Conservation (phyloP, 2,329 filamentous ascomycete species). For the Westerdykella ornata region DNA sequence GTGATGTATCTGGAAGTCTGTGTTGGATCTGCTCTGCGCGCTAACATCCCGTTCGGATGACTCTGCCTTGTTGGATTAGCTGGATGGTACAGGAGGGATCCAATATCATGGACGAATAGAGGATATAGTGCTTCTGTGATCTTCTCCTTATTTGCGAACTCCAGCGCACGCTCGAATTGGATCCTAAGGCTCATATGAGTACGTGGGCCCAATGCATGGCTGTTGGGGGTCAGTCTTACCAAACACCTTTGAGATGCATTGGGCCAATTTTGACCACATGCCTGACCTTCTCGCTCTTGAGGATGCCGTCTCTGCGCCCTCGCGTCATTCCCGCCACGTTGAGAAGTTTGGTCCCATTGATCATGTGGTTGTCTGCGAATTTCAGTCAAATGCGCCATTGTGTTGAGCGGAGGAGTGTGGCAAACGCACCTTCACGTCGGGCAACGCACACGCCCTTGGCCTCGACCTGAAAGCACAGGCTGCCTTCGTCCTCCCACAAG, state of each 20-base stretch:
- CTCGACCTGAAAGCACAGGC: constrained; percentile 95
- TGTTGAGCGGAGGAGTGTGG: background rate
- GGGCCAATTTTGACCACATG: constrained; percentile 98
- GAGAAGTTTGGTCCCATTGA: constrained; percentile 93
- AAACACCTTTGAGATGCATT: constrained; percentile 86
- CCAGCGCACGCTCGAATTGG: constrained; percentile 91
- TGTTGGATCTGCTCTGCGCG: constrained; percentile 33
- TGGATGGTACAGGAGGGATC: constrained; percentile 86
- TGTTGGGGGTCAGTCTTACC: constrained; percentile 13
- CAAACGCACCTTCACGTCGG: constrained; percentile 68
- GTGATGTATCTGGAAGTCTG: constrained; percentile 51
- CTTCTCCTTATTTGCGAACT: constrained; percentile 99
- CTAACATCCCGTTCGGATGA: constrained; percentile 50
- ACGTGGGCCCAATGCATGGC: background rate
- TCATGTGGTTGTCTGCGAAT: constrained; percentile 86
- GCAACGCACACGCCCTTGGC: constrained; percentile 94
- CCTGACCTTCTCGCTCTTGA: constrained; percentile 95
- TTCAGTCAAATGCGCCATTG: no score
- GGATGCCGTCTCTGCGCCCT: constrained; percentile 86
- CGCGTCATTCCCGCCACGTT: constrained; percentile 98
- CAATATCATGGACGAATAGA: constrained; percentile 95
- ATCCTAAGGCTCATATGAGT: constrained; percentile 57
- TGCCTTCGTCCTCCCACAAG: constrained; percentile 96
- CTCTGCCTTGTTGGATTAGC: constrained; percentile 77
- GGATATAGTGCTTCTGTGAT: constrained; percentile 94